phyloP scores from a whole-genome alignment of 23 red algal genomes.

The Gracilaria gracilis region DNA sequence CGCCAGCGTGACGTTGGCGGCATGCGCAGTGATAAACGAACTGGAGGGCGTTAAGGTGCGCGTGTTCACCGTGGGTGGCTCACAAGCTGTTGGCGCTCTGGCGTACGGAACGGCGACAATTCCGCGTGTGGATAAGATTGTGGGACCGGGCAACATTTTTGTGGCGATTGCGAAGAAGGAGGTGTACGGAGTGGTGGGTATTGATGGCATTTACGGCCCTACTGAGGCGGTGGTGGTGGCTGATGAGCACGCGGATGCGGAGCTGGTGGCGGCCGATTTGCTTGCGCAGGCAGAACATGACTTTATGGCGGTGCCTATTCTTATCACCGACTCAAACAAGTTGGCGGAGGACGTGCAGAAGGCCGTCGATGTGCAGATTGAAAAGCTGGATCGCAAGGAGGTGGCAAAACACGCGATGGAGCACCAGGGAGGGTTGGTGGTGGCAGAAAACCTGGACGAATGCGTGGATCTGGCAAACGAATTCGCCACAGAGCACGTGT shows the following conservation, averaged over 20 bases:
- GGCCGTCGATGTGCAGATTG: slow-evolving; percentile 80
- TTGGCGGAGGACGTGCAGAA: slow-evolving; percentile 69
- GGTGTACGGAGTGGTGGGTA: slow-evolving; percentile 89
- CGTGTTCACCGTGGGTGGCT: slow-evolving; percentile 90
- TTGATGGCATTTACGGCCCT: slow-evolving; percentile 93
- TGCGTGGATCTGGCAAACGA: slow-evolving; percentile 79
- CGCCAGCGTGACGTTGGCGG: slow-evolving; percentile 74
- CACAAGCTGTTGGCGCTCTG: slow-evolving; percentile 94
- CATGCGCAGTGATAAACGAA: slow-evolving; percentile 72
- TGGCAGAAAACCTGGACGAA: slow-evolving; percentile 75
- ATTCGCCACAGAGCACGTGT: slow-evolving; percentile 96
- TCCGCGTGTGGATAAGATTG: slow-evolving; percentile 96
- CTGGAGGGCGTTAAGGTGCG: slow-evolving; percentile 70
- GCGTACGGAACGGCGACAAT: slow-evolving; percentile 94
- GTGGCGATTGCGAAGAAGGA: slow-evolving; percentile 92
- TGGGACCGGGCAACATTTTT: slow-evolving; percentile 97
- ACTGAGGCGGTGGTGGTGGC: slow-evolving; percentile 94
- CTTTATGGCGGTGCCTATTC: slow-evolving; percentile 83
- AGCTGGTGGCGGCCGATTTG: slow-evolving; percentile 88
- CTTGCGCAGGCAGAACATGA: slow-evolving; percentile 99
- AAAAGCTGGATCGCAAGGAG: slow-evolving; percentile 49
- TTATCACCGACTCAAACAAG: slow-evolving; percentile 53
- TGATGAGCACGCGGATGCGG: slow-evolving; percentile 75
- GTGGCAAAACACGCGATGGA: slow-evolving; percentile 71
- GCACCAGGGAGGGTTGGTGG: slow-evolving; percentile 85